Conservation (phyloP, 805 yeast species). For the Cyberlindnera mrakii region DNA sequence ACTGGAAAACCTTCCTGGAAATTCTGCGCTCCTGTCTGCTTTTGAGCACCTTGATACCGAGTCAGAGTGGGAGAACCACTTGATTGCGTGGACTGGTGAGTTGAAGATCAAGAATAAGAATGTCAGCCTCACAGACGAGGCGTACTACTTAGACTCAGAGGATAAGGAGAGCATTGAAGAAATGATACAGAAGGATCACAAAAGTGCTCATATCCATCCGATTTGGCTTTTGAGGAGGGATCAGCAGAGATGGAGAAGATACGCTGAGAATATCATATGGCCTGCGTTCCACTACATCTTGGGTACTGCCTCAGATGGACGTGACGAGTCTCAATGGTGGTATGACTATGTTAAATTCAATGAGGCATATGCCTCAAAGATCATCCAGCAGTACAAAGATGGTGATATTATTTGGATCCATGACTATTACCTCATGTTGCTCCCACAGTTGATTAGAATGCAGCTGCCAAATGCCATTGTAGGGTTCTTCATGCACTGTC, state of each 20-base stretch:
- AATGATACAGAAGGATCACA: slow-evolving; percentile 39
- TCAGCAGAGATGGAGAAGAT: slow-evolving; percentile 79
- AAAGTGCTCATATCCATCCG: slow-evolving; percentile 61
- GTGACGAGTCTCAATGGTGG: slow-evolving; percentile 74
- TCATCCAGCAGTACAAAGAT: slow-evolving; percentile 65
- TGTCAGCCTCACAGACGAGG: slow-evolving; percentile 38
- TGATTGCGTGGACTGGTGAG: slow-evolving; percentile 97
- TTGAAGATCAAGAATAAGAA: slow-evolving; percentile 28
- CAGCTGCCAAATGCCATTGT: slow-evolving; percentile 77
- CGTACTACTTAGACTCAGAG: slow-evolving; percentile 48
- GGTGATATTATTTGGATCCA: slow-evolving; percentile 95
- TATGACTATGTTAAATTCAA: slow-evolving; percentile 85
- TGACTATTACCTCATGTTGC: slow-evolving; percentile 85
- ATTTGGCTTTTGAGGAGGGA: slow-evolving; percentile 81
- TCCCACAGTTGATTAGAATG: slow-evolving; percentile 77
- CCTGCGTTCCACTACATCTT: slow-evolving; percentile 92
- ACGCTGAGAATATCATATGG: slow-evolving; percentile 90
- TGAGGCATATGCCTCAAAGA: slow-evolving; percentile 80
- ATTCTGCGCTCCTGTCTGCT: slow-evolving; percentile 78
- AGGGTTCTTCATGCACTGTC: slow-evolving; percentile 90
- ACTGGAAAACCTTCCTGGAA: slow-evolving; percentile 66
- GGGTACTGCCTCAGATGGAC: slow-evolving; percentile 63
- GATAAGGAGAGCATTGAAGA: slow-evolving; percentile 49
- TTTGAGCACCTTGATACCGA: slow-evolving; percentile 55
- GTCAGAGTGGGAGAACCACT: slow-evolving; percentile 80